Base-by-base conservation (phyloP, 1,284 basidiomycete genomes). In the Ustilago lituana region DNA sequence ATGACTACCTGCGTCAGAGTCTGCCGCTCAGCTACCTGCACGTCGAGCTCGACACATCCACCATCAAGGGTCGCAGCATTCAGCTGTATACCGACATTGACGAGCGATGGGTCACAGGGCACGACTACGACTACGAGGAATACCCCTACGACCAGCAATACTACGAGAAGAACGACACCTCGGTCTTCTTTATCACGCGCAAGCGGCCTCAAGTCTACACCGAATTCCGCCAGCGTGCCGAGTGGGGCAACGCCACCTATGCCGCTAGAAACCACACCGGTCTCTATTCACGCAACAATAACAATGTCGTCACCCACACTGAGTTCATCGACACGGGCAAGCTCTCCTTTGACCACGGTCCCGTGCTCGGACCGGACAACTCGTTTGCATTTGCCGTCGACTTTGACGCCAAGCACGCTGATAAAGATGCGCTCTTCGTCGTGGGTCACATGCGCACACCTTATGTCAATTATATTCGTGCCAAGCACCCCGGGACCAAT, bases 161-260 rank as follows among this genome's bases (percentile, higher is more conserved):
- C 46, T 63, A 55, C 38, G 49, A 76, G 33, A 64, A 60, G 40
- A 53, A 69, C 40, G 66, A 77, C 38, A 60, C 72, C 8, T 58
- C 64, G 14, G 50, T 65, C 38, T 81, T 72, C 59, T 72, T 76
- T 23, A 26, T 81, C 29, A 53, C 61, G 6, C 69, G 78, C 40
- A 68, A 67, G 43, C 49, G 67, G 12, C 78, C 74, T n/a, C 47
- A 79, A 46, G 47, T 60, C 14, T 80, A 76, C 55, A 68, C 69
- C 32, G 78, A 81, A 56, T 73, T 57, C 63, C 68, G 70, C n/a
- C 78, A 81, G 55, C 69, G 79, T 17, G 77, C 79, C 41, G 79
- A 81, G 44, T 81, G 79, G 79, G 79, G 79, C 26, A 68, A 63
- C 33, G 70, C 69, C 7, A 72, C 75, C 15, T 81, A 74, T 38